A percentile compares a stretch with the other conserved stretches of the same genome.
phyloP scores from a whole-genome alignment of 768 basidiomycete genomes.

The Cubamyces lactineus region DNA sequence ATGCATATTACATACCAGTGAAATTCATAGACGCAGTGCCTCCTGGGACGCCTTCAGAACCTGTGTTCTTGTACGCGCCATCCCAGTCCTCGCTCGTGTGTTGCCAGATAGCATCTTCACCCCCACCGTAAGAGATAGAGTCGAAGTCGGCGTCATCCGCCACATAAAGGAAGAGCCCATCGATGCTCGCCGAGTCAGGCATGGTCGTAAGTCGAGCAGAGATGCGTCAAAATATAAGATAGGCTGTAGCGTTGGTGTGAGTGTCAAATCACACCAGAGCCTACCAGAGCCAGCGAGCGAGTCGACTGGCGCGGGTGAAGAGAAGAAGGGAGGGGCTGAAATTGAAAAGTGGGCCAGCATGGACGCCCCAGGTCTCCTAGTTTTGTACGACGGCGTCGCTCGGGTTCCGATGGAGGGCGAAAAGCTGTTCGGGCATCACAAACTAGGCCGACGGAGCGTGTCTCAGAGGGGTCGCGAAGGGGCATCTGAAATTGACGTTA shows the following conservation, averaged over 20 bases:
- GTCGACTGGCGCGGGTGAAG: not conserved
- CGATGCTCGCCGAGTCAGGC: conserved; percentile 3
- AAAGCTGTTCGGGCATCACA: not conserved
- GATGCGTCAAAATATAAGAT: not conserved
- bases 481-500: not conserved
- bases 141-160: conserved; percentile 7
- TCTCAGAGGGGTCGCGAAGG: not conserved
- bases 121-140: not conserved
- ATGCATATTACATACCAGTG: not conserved
- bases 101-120: not conserved
- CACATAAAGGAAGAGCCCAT: not conserved
- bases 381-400: not conserved
- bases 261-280: not conserved
- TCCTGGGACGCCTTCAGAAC: not conserved
- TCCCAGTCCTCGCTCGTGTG: not conserved
- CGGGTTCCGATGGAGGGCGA: not conserved
- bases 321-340: not conserved
- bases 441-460: not conserved
- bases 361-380: not conserved
- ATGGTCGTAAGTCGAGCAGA: not conserved
- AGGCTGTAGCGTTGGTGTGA: not conserved
- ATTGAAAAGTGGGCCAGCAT: not conserved
- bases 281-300: no score
- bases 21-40: not conserved
- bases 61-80: conserved; percentile 1